phyloP scores from a whole-genome alignment of 768 basidiomycete species.

The Russula griseocarnosa region DNA sequence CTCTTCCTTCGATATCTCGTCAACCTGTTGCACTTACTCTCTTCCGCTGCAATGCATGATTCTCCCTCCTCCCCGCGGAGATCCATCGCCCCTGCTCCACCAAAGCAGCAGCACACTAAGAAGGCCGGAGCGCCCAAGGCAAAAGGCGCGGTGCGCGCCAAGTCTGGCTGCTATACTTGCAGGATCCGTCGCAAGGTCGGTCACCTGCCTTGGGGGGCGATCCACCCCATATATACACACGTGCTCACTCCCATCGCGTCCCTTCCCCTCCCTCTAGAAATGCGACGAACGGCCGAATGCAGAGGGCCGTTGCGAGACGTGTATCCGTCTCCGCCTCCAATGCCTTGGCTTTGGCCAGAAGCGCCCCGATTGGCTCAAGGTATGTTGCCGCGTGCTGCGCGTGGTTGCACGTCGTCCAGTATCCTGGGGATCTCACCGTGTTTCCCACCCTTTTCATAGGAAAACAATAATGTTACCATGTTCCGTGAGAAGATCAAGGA shows the following conservation, averaged over 20 bases:
- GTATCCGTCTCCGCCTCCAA: constrained; percentile 73
- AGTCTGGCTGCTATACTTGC: constrained; percentile 88
- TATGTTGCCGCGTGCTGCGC: constrained; percentile 45
- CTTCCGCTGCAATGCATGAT: constrained; percentile 35
- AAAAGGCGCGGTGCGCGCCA: constrained; percentile 79
- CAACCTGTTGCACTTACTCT: constrained; percentile 28
- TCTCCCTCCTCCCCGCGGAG: constrained; percentile 35
- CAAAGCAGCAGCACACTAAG: constrained; percentile 39
- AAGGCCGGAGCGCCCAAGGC: constrained; percentile 59
- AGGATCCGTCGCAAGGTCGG: constrained; percentile 77
- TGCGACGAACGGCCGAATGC: constrained; percentile 71
- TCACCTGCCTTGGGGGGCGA: constrained; percentile 24
- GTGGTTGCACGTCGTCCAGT: constrained; percentile 3
- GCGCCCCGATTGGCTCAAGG: constrained; percentile 81
- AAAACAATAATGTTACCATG: constrained; percentile 61
- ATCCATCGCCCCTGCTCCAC: constrained; percentile 32
- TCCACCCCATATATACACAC: constrained; percentile 3
- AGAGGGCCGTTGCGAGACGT: constrained; percentile 67
- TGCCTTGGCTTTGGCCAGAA: constrained; percentile 84
- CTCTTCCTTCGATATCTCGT: constrained; percentile 22
- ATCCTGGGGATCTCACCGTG: constrained; percentile 4
- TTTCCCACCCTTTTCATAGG: constrained; percentile 40
- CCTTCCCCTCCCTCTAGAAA: constrained; percentile 48
- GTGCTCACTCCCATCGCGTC: not conserved
- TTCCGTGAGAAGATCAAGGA: constrained; percentile 75